Percentiles rank a stretch among this genome's conserved stretches.
Conservation (phyloP, 2,329 filamentous ascomycete genomes). For the Calonectria crousiana region DNA sequence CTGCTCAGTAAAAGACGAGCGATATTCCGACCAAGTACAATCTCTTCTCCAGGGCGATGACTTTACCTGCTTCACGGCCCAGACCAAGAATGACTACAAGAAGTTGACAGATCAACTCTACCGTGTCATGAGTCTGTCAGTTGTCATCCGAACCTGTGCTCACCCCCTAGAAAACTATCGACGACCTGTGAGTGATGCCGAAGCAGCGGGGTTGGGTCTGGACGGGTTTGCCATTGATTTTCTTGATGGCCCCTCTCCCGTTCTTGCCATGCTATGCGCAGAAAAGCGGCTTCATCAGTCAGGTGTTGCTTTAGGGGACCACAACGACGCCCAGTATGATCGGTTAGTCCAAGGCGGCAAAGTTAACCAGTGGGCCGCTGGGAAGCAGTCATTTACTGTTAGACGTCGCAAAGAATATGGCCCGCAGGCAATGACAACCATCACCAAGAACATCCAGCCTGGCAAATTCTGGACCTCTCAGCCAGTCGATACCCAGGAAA, state of each 20-base stretch:
- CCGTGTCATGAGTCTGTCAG: conserved; percentile 72
- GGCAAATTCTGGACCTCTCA: conserved; percentile 83
- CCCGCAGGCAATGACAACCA: conserved; percentile 76
- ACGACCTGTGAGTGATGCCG: conserved; percentile 65
- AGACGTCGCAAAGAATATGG: conserved; percentile 85
- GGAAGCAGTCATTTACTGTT: conserved; percentile 72
- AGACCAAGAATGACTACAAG: conserved; percentile 80
- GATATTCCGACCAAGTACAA: conserved; percentile 70
- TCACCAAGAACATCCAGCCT: conserved; percentile 68
- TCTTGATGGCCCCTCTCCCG: conserved; percentile 82
- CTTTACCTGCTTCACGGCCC: conserved; percentile 79
- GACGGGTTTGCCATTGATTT: conserved; percentile 85
- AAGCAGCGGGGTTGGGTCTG: conserved; percentile 73
- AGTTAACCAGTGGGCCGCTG: conserved; percentile 79
- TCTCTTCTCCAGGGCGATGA: conserved; percentile 63
- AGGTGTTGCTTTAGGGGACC: conserved; percentile 72
- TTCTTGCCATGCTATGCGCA: conserved; percentile 89
- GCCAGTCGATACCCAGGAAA: conserved; percentile 76
- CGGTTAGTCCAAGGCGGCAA: conserved; percentile 67
- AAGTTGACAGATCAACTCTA: conserved; percentile 77
- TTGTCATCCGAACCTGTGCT: conserved; percentile 76
- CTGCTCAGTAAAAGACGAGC: conserved; percentile 81
- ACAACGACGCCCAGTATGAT: conserved; percentile 77
- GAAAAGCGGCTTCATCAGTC: conserved; percentile 77
- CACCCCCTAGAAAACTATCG: conserved; percentile 66